Evolutionary conservation across 495 filamentous ascomycete species (phyloP), one percentile per base, ranked within the genome.

Genomic region (Neurospora discreta): DNA sequence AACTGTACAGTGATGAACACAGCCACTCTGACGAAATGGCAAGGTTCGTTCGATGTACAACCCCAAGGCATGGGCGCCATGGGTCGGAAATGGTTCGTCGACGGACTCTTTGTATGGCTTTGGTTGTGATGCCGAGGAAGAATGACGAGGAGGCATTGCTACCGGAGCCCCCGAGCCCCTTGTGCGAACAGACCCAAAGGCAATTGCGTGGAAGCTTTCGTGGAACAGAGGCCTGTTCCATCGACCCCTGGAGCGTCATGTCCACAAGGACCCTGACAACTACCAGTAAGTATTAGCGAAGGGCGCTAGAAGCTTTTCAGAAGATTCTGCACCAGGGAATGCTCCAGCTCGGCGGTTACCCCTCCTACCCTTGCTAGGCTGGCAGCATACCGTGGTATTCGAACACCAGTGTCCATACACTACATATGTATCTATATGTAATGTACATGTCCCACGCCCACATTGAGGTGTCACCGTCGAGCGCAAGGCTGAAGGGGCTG

Each of bases 221-320:
- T 60, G 52, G 52, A 60, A 60, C 23, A 60, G 30, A 30, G 46
- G 23, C 13, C 11, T 60, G 46, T 60, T 60, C 46, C 46, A 60
- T 60, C 46, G 9, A 60, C 46, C 46, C 46, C 30, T 26, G 20
- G 46, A 60, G 13, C 46, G 13, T 60, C 52, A 60, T 30, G 52
- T n/a, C n/a, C n/a, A n/a, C n/a, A n/a, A n/a, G n/a, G n/a, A n/a
- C n/a, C n/a, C n/a, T n/a, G n/a, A n/a, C n/a, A n/a, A 23, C 52
- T 60, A 26, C 52, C 23, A 26, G 18, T 26, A 65, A 60, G 52
- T 65, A 15, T 71, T 68, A 72, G 70, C 71, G 70, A 71, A 68
- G n/a, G 43, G 60, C 69, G 68, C 73, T 75, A 74, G 74, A 76
- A 73, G 67, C 39, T n/a, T 71, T 60, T 69, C 68, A 74, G 72